A percentile compares a stretch with the other conserved stretches of the same genome.
Evolutionary conservation across 306 rosid genomes (phyloP).

Genomic region (Dryas alaskensis): DNA sequence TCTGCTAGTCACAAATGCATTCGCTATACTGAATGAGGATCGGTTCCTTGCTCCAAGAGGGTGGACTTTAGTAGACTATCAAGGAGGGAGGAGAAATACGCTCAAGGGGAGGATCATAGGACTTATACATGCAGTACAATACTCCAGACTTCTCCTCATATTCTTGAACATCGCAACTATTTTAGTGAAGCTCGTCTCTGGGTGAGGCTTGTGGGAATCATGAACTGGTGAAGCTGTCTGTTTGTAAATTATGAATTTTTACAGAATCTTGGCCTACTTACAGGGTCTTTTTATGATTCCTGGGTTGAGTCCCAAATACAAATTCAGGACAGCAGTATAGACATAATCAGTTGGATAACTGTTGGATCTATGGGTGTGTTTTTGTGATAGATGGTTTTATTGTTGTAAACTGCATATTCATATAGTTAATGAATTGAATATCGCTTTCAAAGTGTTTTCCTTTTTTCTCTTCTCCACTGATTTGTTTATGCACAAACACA

Average conservation of each 20-base stretch:
- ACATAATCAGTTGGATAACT: not conserved
- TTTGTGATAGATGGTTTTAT: not conserved
- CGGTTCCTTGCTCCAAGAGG: constrained; percentile 79
- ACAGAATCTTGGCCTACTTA: not conserved
- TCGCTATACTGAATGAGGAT: constrained; percentile 88
- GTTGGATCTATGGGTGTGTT: not conserved
- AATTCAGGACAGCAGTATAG: not conserved
- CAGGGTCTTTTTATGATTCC: not conserved
- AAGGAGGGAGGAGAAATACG: constrained; percentile 51
- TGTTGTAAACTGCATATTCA: not conserved
- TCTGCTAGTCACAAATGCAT: constrained; percentile 63
- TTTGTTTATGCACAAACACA: not conserved
- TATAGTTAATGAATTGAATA: not conserved
- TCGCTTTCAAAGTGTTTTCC: not conserved
- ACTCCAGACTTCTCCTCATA: constrained; percentile 69
- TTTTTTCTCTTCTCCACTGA: not conserved
- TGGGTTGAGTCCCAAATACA: constrained; percentile 6
- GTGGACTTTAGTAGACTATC: constrained; percentile 61
- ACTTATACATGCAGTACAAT: constrained; percentile 68
- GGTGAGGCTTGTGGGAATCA: constrained; percentile 32
- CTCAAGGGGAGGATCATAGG: constrained; percentile 70
- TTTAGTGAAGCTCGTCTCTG: constrained; percentile 50
- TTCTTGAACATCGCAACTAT: constrained; percentile 50
- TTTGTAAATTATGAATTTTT: not conserved
- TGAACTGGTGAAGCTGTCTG: not conserved